A percentile compares a stretch with the other conserved stretches of the same genome.
These are phyloP conservation scores for Arthrobotrys musiformis DNA, from an alignment of 2,329 filamentous ascomycete genomes.

Conservation along the genomic window DNA sequence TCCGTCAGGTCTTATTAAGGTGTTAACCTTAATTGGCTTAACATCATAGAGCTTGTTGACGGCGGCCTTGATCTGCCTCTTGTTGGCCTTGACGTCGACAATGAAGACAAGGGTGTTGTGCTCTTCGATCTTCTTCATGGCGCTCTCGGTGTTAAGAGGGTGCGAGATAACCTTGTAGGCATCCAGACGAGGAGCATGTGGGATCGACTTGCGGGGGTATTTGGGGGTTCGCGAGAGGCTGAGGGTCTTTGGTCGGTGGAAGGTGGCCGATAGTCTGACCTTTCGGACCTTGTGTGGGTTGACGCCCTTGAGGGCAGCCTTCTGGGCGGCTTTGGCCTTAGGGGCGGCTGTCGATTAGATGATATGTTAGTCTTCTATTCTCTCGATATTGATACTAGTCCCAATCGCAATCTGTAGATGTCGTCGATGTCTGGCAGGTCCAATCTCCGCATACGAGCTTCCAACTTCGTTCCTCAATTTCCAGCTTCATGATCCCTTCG, in stretches of 20 bases:
- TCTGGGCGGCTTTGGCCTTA: slow-evolving; percentile 92
- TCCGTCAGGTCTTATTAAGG: slow-evolving; percentile 95
- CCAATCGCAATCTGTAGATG: slow-evolving; percentile 37
- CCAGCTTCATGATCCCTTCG: neutral
- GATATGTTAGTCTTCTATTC: slow-evolving; percentile 17
- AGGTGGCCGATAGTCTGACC: slow-evolving; percentile 90
- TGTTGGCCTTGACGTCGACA: slow-evolving; percentile 97
- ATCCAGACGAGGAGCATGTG: slow-evolving; percentile 89
- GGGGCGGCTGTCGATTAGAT: slow-evolving; percentile 70
- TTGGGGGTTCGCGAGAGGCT: slow-evolving; percentile 89
- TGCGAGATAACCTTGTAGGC: slow-evolving; percentile 97
- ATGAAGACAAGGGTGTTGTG: slow-evolving; percentile 99
- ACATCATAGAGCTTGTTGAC: slow-evolving; percentile 99
- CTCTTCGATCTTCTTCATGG: slow-evolving; percentile 99
- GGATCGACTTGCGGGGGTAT: slow-evolving; percentile 96
- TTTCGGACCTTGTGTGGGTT: slow-evolving; percentile 89
- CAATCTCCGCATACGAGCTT: neutral
- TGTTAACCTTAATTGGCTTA: slow-evolving; percentile 99
- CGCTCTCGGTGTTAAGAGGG: slow-evolving; percentile 99
- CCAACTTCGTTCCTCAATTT: neutral
- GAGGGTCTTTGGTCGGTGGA: slow-evolving; percentile 98
- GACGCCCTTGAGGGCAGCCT: slow-evolving; percentile 90
- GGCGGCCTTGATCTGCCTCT: slow-evolving; percentile 98
- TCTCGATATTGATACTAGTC: neutral
- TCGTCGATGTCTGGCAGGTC: slow-evolving; percentile 31